Percentiles rank a stretch among this genome's conserved stretches.
Evolutionary conservation across 208 protist genomes (phyloP).

Genomic region (Trichomonas tenax): DNA sequence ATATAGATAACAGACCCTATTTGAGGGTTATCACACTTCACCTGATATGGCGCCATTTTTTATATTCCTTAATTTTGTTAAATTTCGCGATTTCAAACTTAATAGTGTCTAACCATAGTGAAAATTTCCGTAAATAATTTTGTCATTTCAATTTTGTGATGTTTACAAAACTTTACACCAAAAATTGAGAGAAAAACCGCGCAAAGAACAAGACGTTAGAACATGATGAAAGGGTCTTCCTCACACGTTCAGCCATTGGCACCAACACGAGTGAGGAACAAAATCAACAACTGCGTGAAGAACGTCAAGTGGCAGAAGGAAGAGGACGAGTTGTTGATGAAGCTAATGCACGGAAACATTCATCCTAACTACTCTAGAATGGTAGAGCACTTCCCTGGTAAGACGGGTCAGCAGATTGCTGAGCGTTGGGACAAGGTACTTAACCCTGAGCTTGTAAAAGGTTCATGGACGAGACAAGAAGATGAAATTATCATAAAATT

Average conservation of each 20-base stretch:
- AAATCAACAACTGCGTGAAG: background rate
- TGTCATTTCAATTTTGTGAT: no score
- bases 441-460: background rate
- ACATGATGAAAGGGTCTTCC: background rate
- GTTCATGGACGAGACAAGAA: slow-evolving; percentile 24
- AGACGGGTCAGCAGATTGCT: background rate
- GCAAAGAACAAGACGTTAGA: background rate
- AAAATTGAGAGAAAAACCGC: background rate
- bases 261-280: background rate
- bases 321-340: background rate
- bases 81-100: no score
- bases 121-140: no score
- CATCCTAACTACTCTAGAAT: background rate
- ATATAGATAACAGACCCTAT: no score
- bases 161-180: background rate
- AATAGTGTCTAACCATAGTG: no score
- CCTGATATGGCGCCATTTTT: no score
- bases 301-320: background rate
- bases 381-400: background rate
- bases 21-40: no score
- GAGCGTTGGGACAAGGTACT: background rate
- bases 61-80: no score
- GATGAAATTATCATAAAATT: slow-evolving; percentile 34
- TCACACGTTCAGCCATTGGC: background rate
- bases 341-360: background rate